Evolutionary conservation across 768 basidiomycete genomes (phyloP).

Genomic region (Serendipita sp.): DNA sequence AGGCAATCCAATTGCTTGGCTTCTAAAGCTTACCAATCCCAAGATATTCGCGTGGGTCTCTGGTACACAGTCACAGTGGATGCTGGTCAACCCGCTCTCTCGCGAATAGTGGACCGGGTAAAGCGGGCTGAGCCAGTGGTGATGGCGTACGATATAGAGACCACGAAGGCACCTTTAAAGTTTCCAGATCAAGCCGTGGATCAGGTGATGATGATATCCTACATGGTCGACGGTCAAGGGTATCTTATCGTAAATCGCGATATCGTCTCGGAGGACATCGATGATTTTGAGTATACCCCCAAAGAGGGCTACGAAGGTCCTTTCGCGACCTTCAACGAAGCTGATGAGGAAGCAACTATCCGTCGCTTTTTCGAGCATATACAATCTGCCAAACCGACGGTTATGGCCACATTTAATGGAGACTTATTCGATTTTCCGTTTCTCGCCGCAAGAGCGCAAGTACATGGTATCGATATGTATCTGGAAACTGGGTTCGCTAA

Average conservation of each 20-base stretch:
- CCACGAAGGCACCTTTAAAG: conserved; percentile 97
- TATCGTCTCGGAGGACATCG: conserved; percentile 93
- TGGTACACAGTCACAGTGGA: conserved; percentile 87
- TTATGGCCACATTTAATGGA: conserved; percentile 97
- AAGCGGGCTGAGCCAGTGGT: conserved; percentile 98
- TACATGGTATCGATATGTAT: conserved; percentile 93
- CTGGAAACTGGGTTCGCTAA: conserved; percentile 83
- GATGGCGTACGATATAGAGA: conserved; percentile 98
- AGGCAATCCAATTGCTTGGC: conserved; percentile 10
- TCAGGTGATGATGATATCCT: conserved; percentile 99
- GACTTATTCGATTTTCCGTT: conserved; percentile 99
- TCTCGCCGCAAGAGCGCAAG: conserved; percentile 66
- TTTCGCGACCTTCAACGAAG: conserved; percentile 88
- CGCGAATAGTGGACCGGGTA: conserved; percentile 62
- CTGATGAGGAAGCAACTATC: conserved; percentile 75
- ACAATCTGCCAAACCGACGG: conserved; percentile 83
- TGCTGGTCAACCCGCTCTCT: conserved; percentile 61
- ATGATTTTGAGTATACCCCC: conserved; percentile 97
- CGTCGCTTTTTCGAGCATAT: conserved; percentile 86
- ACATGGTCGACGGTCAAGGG: conserved; percentile 97
- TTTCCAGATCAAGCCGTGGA: conserved; percentile 92
- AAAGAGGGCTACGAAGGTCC: conserved; percentile 96
- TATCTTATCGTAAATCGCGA: conserved; percentile 96
- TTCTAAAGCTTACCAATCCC: background rate
- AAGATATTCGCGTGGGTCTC: conserved; percentile 87